Percentiles rank a stretch among this genome's conserved stretches.
Evolutionary conservation across 805 yeast genomes (phyloP).

Genomic region (Vanderwaltozyma verrucispora): DNA sequence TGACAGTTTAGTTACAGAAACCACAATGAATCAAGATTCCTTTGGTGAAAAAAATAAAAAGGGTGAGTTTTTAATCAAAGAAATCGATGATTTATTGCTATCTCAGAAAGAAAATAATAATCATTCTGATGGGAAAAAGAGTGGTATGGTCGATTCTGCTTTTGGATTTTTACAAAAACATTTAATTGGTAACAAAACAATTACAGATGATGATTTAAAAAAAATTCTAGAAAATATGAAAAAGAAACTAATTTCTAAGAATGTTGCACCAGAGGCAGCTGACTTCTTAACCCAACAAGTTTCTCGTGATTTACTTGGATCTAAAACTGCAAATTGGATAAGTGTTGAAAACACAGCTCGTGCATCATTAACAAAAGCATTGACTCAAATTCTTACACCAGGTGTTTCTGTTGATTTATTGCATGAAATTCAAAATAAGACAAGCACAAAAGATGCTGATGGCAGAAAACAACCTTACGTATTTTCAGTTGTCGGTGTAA

Average conservation of each 20-base stretch:
- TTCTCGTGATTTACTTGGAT: constrained; percentile 56
- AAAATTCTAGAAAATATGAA: constrained; percentile 56
- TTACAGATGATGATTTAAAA: constrained; percentile 52
- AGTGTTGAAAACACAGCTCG: constrained; percentile 64
- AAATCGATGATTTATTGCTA: constrained; percentile 36
- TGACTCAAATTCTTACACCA: constrained; percentile 77
- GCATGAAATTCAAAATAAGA: constrained; percentile 57
- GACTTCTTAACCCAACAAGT: constrained; percentile 59
- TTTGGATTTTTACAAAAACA: constrained; percentile 48
- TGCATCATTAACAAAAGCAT: constrained; percentile 46
- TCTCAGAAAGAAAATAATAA: constrained; percentile 22
- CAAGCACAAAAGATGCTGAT: constrained; percentile 13
- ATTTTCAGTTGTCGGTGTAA: constrained; percentile 95
- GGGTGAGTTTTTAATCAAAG: constrained; percentile 60
- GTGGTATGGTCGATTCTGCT: constrained; percentile 21
- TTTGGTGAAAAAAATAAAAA: constrained; percentile 33
- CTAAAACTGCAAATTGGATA: constrained; percentile 64
- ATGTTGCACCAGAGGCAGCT: constrained; percentile 88
- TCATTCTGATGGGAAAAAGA: constrained; percentile 34
- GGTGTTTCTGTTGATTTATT: constrained; percentile 80
- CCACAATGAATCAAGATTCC: constrained; percentile 24
- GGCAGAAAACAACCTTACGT: constrained; percentile 59
- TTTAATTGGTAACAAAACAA: constrained; percentile 58
- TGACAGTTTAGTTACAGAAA: constrained; percentile 7
- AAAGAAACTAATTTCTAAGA: constrained; percentile 72